A percentile compares a stretch with the other conserved stretches of the same genome.
Evolutionary conservation across 306 rosid genomes (phyloP).

Genomic region (Vigna reflexopilosa): DNA sequence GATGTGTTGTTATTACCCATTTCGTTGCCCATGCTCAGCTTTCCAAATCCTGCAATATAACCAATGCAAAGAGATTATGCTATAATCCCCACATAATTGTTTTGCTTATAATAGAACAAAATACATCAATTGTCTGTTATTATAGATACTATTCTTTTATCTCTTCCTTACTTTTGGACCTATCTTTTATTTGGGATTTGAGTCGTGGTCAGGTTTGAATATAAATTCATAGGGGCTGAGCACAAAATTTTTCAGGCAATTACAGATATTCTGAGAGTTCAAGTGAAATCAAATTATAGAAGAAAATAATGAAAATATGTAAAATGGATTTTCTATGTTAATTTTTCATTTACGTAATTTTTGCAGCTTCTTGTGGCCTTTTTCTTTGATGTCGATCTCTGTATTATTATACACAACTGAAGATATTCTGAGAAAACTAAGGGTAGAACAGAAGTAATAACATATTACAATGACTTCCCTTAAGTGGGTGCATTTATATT

Average conservation of each 20-base stretch:
- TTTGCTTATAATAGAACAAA: constrained; percentile 37
- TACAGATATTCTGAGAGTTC: constrained; percentile 17
- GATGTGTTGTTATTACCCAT: constrained; percentile 83
- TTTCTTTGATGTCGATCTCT: neutral
- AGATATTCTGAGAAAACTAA: too few species aligned
- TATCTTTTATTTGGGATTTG: constrained; percentile 23
- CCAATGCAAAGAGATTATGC: constrained; percentile 38
- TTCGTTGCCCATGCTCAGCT: constrained; percentile 82
- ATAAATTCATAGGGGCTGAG: neutral
- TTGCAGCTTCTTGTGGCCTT: constrained; percentile 23
- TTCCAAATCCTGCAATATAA: constrained; percentile 64
- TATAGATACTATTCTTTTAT: neutral
- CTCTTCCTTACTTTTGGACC: constrained; percentile 6
- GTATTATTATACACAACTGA: constrained; percentile 12
- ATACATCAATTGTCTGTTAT: constrained; percentile 1
- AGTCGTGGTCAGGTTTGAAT: neutral
- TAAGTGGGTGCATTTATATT: too few species aligned
- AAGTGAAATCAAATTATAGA: constrained; percentile 23
- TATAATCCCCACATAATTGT: constrained; percentile 33
- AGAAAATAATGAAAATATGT: neutral
- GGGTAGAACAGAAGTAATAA: neutral
- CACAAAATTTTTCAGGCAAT: neutral
- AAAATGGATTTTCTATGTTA: constrained; percentile 1
- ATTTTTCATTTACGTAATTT: constrained; percentile 21
- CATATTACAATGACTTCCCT: neutral